Conservation (phyloP, 441 rosid species). For the Gossypium laxum region DNA sequence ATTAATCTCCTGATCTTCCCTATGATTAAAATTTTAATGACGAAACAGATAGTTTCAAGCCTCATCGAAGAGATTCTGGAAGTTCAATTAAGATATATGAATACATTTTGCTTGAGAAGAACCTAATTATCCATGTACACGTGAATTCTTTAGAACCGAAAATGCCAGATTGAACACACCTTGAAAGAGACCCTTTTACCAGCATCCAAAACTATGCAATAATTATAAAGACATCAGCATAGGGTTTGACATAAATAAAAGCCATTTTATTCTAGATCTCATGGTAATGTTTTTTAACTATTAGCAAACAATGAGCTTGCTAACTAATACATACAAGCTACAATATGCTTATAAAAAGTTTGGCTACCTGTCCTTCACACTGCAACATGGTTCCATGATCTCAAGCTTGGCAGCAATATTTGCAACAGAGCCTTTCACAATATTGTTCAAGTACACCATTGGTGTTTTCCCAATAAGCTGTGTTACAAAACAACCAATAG, state of each 20-base stretch:
- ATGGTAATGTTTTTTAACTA: not conserved
- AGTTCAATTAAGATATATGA: not conserved
- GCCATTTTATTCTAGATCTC: not conserved
- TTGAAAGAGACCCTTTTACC: not conserved
- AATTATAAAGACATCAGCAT: not conserved
- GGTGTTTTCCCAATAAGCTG: slow-evolving; percentile 95
- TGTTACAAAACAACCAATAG: slow-evolving; percentile 11
- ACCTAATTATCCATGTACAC: not conserved
- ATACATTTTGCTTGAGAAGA: not conserved
- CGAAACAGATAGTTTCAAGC: not conserved
- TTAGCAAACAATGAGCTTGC: not conserved
- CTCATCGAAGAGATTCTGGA: not conserved
- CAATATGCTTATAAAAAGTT: slow-evolving; percentile 9
- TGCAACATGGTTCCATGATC: slow-evolving; percentile 95
- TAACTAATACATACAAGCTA: not conserved
- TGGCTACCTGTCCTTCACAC: slow-evolving; percentile 85
- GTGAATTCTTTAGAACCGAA: not conserved
- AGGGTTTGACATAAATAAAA: not conserved
- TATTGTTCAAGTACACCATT: slow-evolving; percentile 83
- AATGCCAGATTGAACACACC: slow-evolving; percentile 1
- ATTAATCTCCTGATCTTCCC: not conserved
- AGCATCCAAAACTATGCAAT: not conserved
- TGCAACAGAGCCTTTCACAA: slow-evolving; percentile 71
- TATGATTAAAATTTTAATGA: slow-evolving; percentile 7
- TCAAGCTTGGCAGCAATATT: slow-evolving; percentile 94